Conservation (phyloP, 108 stramenopile genomes). For the Cyclotella cryptica region DNA sequence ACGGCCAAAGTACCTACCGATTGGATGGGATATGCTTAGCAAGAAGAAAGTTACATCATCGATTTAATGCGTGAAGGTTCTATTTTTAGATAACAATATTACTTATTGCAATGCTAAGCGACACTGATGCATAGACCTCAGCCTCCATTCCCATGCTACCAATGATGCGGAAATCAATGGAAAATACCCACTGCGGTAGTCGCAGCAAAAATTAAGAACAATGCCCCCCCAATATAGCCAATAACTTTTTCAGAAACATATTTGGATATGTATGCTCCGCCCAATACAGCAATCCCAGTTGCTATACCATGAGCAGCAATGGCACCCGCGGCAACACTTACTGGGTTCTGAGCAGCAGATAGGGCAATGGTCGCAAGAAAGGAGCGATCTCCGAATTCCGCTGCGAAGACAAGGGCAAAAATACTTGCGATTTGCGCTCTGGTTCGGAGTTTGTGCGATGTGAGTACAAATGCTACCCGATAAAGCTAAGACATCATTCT, state of each 20-base stretch:
- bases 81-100: too few relatives aligned
- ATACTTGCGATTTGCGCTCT: conserved; percentile 78
- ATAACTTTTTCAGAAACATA: conserved; percentile 94
- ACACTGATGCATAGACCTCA: too few relatives aligned
- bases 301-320: conserved; percentile 93
- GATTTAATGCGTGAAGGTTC: too few relatives aligned
- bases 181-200: conserved; percentile 90
- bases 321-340: conserved; percentile 93
- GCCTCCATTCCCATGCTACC: not conserved
- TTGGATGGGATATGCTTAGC: too few relatives aligned
- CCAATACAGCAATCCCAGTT: conserved; percentile 91
- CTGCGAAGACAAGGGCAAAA: conserved; percentile 93
- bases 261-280: conserved; percentile 84
- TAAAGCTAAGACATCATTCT: not conserved
- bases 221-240: conserved; percentile 87
- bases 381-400: conserved; percentile 94
- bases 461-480: not conserved
- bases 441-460: conserved; percentile 5
- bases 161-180: conserved; percentile 21
- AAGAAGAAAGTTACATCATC: not conserved
- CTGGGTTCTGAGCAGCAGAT: conserved; percentile 95
- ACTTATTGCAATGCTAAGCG: too few relatives aligned
- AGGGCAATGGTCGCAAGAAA: conserved; percentile 99
- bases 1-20: too few relatives aligned
- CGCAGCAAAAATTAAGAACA: conserved; percentile 93